These are phyloP conservation scores for Trichosanthes cucumerina DNA, from an alignment of 306 rosid species.

Conservation along the genomic window DNA sequence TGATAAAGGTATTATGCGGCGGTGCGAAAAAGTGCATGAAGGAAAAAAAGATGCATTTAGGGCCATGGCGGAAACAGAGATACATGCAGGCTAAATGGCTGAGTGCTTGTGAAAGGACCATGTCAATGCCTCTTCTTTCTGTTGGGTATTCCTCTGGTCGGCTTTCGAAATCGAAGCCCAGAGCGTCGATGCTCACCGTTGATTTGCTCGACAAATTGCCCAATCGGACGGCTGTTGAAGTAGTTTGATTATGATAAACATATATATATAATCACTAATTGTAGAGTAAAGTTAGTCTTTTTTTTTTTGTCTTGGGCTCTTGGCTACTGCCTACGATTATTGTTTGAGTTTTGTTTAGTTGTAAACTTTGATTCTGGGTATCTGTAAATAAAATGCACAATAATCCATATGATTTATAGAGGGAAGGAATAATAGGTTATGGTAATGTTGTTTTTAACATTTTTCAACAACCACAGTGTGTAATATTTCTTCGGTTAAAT, in stretches of 20 bases:
- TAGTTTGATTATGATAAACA: conserved; percentile 17
- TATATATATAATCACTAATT: not conserved
- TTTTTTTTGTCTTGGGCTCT: not conserved
- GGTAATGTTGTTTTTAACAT: no score
- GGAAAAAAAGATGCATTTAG: conserved; percentile 78
- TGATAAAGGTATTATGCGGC: conserved; percentile 53
- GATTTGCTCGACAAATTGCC: conserved; percentile 57
- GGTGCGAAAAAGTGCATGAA: conserved; percentile 79
- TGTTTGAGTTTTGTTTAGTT: not conserved
- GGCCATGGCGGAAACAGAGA: conserved; percentile 83
- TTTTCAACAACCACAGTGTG: no score
- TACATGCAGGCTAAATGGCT: conserved; percentile 92
- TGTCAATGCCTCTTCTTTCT: conserved; percentile 24
- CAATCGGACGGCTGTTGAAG: conserved; percentile 33
- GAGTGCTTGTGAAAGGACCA: conserved; percentile 45
- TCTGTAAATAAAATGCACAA: not conserved
- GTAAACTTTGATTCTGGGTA: not conserved
- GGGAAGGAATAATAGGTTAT: no score
- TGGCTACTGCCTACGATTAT: no score
- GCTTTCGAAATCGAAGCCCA: conserved; percentile 34
- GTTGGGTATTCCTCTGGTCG: conserved; percentile 13
- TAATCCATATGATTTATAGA: not conserved
- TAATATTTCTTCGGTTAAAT: no score
- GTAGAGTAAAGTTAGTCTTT: not conserved
- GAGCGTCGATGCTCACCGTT: conserved; percentile 63